Base-by-base conservation (phyloP, 495 filamentous ascomycete genomes). In the Lasiosphaeris hirsuta region DNA sequence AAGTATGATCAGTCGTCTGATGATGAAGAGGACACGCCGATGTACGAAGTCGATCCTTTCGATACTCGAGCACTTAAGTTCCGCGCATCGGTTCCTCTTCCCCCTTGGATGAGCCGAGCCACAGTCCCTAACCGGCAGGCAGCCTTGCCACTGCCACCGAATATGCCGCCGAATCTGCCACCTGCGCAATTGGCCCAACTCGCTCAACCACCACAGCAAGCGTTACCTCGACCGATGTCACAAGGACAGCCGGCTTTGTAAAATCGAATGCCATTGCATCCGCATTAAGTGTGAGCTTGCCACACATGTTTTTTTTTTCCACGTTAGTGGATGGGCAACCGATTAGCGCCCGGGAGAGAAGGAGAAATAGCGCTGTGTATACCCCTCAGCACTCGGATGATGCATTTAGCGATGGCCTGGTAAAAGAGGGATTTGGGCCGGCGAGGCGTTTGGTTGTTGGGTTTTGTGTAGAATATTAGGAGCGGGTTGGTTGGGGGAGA, bases 1-100 rank as follows among this genome's bases (percentile, higher is more conserved):
- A 93, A 90, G 67, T 94, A 87, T 75, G 90, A 95, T 66, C 81
- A 85, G 51, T 78, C 81, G 53, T 78, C 79, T 11, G 89, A 92
- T 62, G 89, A 90, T 34, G 88, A 90, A 57, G 79, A 88, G 33
- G 79, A 81, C 10, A 48, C 49, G 15, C 76, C 79, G 5, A 69
- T 75, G 59, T 90, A 89, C 76, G 76, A 84, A 44, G 75, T 87
- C 40, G 89, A 93, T 69, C 84, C 81, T 40, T 89, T 81, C 62
- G 86, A 88, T 64, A 82, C 83, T 47, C 76, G 80, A 42, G 84
- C 87, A 57, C 79, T 92, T 77, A 84, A 82, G 58, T 90, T 89
- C 70, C 82, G 88, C 13, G 84, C 86, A 35, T 85, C 84, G 42
- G 86, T 89, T 57, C 81, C 84, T 10, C 78, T 81, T 18, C 75